These are phyloP conservation scores for Neurospora sublineolata DNA, from an alignment of 495 filamentous ascomycete species.

Conservation along the genomic window DNA sequence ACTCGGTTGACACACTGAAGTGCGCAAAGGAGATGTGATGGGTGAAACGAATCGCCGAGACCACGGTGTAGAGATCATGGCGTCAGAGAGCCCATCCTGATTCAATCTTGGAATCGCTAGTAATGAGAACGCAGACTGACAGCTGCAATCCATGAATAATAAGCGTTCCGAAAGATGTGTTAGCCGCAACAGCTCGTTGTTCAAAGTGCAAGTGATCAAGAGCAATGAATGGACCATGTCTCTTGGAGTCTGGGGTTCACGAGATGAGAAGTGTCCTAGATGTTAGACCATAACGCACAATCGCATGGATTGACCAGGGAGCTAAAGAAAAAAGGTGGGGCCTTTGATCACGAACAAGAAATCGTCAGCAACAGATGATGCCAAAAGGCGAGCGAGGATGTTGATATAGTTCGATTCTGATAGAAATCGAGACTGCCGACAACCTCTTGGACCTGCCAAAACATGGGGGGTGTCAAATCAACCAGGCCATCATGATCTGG, in stretches of 20 bases:
- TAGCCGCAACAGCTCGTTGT: background rate
- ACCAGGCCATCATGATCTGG: slow-evolving; percentile 20
- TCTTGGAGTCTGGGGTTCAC: background rate
- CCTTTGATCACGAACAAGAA: background rate
- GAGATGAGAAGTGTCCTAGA: background rate
- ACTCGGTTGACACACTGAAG: background rate
- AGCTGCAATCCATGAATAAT: slow-evolving; percentile 41
- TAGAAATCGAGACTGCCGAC: slow-evolving; percentile 8
- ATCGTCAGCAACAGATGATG: background rate
- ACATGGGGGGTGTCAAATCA: background rate
- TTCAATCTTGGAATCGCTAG: slow-evolving; percentile 42
- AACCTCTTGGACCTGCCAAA: background rate
- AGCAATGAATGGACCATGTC: background rate
- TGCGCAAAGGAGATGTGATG: slow-evolving; percentile 22
- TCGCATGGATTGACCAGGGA: background rate
- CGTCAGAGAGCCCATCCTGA: slow-evolving; percentile 50
- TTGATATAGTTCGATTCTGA: slow-evolving; percentile 11
- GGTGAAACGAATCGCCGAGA: slow-evolving; percentile 52
- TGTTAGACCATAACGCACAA: background rate
- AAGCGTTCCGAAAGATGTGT: slow-evolving; percentile 25
- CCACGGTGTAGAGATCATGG: slow-evolving; percentile 35
- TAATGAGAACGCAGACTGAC: slow-evolving; percentile 39
- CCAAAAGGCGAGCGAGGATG: background rate
- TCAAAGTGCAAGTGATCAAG: background rate
- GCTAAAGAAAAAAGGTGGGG: background rate